Evolutionary conservation across 129 eudicot genomes (phyloP), one percentile per base, ranked within the genome.

Genomic region (Erigeron canadensis): DNA sequence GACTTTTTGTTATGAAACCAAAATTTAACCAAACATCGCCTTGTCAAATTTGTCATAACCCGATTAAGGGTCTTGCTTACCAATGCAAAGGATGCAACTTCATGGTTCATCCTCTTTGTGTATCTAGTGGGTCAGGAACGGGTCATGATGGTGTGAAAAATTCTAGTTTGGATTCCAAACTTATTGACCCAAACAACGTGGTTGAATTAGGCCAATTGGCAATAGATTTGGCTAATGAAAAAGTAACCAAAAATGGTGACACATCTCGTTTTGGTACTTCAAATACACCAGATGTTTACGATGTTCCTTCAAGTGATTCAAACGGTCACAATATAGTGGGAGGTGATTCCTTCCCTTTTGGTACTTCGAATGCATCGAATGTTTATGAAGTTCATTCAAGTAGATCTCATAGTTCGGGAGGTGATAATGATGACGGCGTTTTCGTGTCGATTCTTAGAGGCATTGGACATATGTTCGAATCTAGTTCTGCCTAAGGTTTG

Each of bases 31-130:
- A 13, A 44, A 44, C 28, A 41, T 23, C 22, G 58, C 75, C 28
- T 43, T 71, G 75, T 71, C 43, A 71, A 58, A 43, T 43, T 21
- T 71, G 57, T 58, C 67, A 58, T 57, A 71, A 42, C 41, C 23
- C 43, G 7, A 28, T 56, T 42, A 42, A 55, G 22, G 75, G 75
- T 57, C 75, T 58, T 47, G 67, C 67, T 1, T 71, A 71, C 34
- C 44, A 43, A 8, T 71, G 75, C 42, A 57, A 71, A 28, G 67
- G 28, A 4, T 57, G 67, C 42, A 58, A 71, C 38, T 71, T 55
- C 57, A 55, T 57, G 28, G 57, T 71, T 5, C 67, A 71, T 28
- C 56, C 75, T 2, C 67, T 71, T 58, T 71, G 67, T 71, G 66
- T 15, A 13, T 42, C 42, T 1, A 40, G 39, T 38, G 11, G 51